A percentile compares a stretch with the other conserved stretches of the same genome.
These are phyloP conservation scores for Escovopsis weberi DNA, from an alignment of 2,329 filamentous ascomycete species.

Conservation along the genomic window DNA sequence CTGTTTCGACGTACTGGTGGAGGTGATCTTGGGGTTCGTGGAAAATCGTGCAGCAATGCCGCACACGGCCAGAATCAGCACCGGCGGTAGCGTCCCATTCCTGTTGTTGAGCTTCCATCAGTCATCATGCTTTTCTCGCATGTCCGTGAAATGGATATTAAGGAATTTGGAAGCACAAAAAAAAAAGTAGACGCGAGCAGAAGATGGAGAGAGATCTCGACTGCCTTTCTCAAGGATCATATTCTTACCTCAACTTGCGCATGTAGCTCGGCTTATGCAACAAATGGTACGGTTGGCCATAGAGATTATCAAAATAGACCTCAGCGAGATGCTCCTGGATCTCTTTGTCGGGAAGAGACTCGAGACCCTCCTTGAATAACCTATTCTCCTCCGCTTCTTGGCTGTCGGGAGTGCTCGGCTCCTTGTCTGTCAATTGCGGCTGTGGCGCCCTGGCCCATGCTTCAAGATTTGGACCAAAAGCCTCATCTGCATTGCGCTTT, in stretches of 20 bases:
- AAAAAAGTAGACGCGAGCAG: not conserved
- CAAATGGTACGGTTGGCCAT: slow-evolving; percentile 87
- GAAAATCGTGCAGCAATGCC: slow-evolving; percentile 93
- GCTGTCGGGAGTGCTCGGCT: slow-evolving; percentile 36
- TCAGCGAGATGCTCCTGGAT: slow-evolving; percentile 89
- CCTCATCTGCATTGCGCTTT: slow-evolving; percentile 76
- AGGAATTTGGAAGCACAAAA: not conserved
- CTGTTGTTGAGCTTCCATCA: slow-evolving; percentile 8
- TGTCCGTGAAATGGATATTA: not conserved
- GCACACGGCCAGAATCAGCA: slow-evolving; percentile 85
- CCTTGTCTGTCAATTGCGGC: slow-evolving; percentile 29
- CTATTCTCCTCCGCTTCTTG: slow-evolving; percentile 61
- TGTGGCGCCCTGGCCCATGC: slow-evolving; percentile 58
- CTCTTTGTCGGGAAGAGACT: slow-evolving; percentile 69
- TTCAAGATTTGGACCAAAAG: slow-evolving; percentile 69
- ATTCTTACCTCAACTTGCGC: slow-evolving; percentile 56
- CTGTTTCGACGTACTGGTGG: slow-evolving; percentile 42
- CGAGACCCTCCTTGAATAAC: slow-evolving; percentile 66
- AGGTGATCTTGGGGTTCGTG: slow-evolving; percentile 65
- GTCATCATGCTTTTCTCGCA: not conserved
- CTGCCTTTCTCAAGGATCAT: too few relatives aligned
- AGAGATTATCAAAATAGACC: slow-evolving; percentile 89
- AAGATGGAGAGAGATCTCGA: too few relatives aligned
- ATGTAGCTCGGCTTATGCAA: slow-evolving; percentile 97
- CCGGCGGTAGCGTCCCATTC: slow-evolving; percentile 58